Evolutionary conservation across 2,329 filamentous ascomycete species (phyloP).

Genomic region (Cladosporium sp.): DNA sequence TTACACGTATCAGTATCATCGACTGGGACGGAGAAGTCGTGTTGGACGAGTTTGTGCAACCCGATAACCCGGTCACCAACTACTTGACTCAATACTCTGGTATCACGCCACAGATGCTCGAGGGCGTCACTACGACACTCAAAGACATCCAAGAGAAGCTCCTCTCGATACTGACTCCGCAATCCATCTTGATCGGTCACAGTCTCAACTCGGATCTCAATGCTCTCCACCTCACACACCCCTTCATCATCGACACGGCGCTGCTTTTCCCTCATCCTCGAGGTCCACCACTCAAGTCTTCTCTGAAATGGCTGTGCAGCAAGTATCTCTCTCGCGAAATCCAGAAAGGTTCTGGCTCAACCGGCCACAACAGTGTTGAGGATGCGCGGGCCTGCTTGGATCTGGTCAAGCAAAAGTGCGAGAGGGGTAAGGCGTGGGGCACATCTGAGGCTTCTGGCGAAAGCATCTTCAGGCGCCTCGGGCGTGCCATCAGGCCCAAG

Average conservation of each 20-base stretch:
- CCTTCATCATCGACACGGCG: constrained; percentile 87
- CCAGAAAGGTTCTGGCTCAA: constrained; percentile 64
- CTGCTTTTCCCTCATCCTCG: constrained; percentile 85
- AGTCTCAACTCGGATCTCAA: constrained; percentile 78
- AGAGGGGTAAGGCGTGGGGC: constrained; percentile 83
- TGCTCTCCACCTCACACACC: constrained; percentile 79
- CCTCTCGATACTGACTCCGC: constrained; percentile 63
- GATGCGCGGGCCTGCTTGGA: constrained; percentile 88
- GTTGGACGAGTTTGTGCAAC: constrained; percentile 88
- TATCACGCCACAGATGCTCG: constrained; percentile 80
- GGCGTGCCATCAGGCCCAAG: constrained; percentile 35
- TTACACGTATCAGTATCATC: constrained; percentile 83
- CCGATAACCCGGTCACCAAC: constrained; percentile 77
- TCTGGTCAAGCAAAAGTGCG: constrained; percentile 90
- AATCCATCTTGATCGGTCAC: constrained; percentile 71
- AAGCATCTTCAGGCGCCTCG: constrained; percentile 81
- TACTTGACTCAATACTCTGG: constrained; percentile 84
- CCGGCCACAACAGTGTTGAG: constrained; percentile 86
- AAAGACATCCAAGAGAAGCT: constrained; percentile 75
- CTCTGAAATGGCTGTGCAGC: constrained; percentile 80
- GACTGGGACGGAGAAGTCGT: constrained; percentile 77
- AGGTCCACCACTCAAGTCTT: constrained; percentile 82
- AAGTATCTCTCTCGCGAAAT: constrained; percentile 84
- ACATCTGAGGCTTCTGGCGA: constrained; percentile 72
- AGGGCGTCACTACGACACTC: constrained; percentile 75